Base-by-base conservation (phyloP, 805 yeast species). In the Lipomyces starkeyi region DNA sequence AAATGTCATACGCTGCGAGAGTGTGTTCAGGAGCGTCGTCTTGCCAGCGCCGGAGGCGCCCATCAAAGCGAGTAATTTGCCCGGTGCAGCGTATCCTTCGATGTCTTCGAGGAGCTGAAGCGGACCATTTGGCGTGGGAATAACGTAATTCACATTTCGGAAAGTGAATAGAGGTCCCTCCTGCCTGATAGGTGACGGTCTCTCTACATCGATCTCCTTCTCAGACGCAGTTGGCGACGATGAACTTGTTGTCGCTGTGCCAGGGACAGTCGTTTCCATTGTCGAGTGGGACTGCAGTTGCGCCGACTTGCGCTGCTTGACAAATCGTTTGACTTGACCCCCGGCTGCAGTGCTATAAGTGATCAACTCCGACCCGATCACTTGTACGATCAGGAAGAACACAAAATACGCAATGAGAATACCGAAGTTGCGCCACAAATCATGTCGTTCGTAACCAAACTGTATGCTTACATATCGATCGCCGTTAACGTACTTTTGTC, bases 31-130 rank as follows among this genome's bases (percentile, higher is more conserved):
- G 69, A 89, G 80, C 8, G 93, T 89, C 27, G 93, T 89, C 76
- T 89, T 89, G 83, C 93, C 93, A 68, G 93, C 93, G 80, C 93
- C 90, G 40, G 90, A 86, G 27, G 88, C 86, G 72, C 90, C 88
- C 87, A 85, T 85, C 64, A 85, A 75, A 3, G 91, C 91, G 52
- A 91, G 87, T 72, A 88, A 79, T 58, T 89, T 87, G 71, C 90
- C 90, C 6, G 91, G 90, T 72, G 86, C 86, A 49, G 87, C 90
- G 89, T 89, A 87, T 63, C 91, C 91, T 74, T 86, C 88, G 65
- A 88, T 88, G 68, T 84, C 82, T 67, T 81, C 80, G 75, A 88
- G 78, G 67, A 88, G 86, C 72, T 85, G 81, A 74, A 89, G 81
- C 35, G 64, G 53, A 37, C 67, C 73, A 13, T 70, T 68, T 13